Percentiles rank a stretch among this genome's conserved stretches.
phyloP scores from a whole-genome alignment of 2,329 filamentous ascomycete species.

The Penicillium italicum region DNA sequence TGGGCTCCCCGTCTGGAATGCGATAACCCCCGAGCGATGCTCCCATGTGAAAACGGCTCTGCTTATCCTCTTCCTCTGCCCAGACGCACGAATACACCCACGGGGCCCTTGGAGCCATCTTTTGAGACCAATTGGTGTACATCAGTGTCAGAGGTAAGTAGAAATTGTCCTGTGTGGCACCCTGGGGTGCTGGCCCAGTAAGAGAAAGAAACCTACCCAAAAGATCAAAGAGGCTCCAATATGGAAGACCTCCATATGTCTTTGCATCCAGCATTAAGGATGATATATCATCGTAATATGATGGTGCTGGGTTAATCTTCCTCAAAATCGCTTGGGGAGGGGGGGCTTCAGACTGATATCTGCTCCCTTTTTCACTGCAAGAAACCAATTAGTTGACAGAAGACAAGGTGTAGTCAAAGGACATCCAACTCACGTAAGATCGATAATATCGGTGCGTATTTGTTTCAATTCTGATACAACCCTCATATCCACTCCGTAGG shows the following conservation, averaged over 20 bases:
- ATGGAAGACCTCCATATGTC: background rate
- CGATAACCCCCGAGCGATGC: background rate
- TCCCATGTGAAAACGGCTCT: background rate
- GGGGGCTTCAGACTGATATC: background rate
- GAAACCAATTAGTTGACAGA: background rate
- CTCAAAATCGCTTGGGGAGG: background rate
- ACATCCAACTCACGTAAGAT: background rate
- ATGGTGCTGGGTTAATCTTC: background rate
- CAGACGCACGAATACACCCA: background rate
- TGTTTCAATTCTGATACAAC: background rate
- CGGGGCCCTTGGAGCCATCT: background rate
- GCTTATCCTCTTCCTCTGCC: background rate
- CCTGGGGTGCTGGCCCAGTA: background rate
- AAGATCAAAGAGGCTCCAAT: background rate
- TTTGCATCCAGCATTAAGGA: background rate
- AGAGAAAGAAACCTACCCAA: background rate
- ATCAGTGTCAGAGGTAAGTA: background rate
- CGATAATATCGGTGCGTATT: background rate
- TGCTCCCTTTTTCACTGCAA: background rate
- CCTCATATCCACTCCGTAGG: background rate
- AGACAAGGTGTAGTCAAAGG: background rate
- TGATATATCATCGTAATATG: background rate
- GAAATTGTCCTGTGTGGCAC: background rate
- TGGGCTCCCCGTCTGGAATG: too few relatives aligned
- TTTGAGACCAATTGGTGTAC: background rate